Conservation (phyloP, 495 filamentous ascomycete genomes). For the Aspergillus mulundensis region DNA sequence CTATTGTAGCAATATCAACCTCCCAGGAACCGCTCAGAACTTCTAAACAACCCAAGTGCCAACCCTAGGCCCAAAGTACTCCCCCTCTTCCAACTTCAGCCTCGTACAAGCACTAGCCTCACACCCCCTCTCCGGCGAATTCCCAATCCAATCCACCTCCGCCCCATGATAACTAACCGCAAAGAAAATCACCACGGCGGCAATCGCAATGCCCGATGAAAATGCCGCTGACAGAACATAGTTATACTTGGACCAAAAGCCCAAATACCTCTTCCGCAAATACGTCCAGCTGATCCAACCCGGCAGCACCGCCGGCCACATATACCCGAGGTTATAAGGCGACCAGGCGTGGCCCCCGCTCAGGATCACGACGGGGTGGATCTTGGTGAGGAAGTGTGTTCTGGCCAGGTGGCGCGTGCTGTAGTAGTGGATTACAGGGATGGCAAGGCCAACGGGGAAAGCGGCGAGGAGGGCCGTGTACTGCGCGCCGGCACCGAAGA, state of each 20-base stretch:
- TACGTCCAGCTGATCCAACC: neutral
- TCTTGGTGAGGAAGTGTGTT: neutral
- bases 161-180: neutral
- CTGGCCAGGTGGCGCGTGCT: neutral
- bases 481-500: conserved; percentile 20
- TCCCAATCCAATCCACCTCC: neutral
- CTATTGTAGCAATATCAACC: too few relatives aligned
- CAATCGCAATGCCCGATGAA: conserved; percentile 4
- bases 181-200: conserved; percentile 11
- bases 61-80: neutral
- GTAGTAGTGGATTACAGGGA: conserved; percentile 27
- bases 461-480: conserved; percentile 28
- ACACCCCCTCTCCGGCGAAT: neutral
- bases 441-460: conserved; percentile 37
- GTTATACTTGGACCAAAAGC: conserved; percentile 10
- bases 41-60: neutral
- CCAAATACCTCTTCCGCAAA: neutral
- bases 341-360: neutral
- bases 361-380: neutral
- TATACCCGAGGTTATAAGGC: neutral
- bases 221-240: conserved; percentile 9
- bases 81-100: neutral
- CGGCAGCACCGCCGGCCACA: neutral
- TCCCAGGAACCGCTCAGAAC: too few relatives aligned
- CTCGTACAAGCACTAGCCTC: neutral